Percentiles rank a stretch among this genome's conserved stretches.
Conservation (phyloP, 371 early-diverging fungal species). For the Haplosporangium sp. region DNA sequence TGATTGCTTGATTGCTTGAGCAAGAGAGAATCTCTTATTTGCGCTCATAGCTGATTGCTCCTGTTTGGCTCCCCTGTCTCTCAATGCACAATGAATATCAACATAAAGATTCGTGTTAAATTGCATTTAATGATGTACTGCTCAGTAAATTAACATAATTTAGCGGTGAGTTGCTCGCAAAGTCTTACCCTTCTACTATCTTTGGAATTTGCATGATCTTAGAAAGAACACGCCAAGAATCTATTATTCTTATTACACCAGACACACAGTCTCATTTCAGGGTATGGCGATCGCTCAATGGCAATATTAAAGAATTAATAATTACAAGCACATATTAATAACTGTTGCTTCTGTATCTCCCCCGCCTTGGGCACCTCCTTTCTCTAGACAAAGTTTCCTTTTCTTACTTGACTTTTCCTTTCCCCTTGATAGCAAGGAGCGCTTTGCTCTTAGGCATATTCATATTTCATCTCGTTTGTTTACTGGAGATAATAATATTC, state of each 20-base stretch:
- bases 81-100: conserved; percentile 13
- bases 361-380: conserved; percentile 1
- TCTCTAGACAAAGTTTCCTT: background rate
- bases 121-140: background rate
- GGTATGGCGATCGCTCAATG: conserved; percentile 8
- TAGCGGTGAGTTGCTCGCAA: background rate
- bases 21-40: conserved; percentile 13
- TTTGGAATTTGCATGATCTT: background rate
- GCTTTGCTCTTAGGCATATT: background rate
- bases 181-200: background rate
- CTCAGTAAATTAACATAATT: background rate
- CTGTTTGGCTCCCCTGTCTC: conserved; percentile 14
- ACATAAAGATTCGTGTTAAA: conserved; percentile 14
- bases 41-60: conserved; percentile 5
- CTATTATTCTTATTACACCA: background rate
- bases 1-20: background rate
- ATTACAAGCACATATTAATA: background rate
- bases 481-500: background rate
- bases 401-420: conserved; percentile 3
- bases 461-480: background rate
- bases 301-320: background rate
- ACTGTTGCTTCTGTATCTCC: background rate
- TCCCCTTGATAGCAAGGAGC: conserved; percentile 12
- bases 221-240: conserved; percentile 1
- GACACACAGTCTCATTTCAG: conserved; percentile 1